A percentile compares a stretch with the other conserved stretches of the same genome.
Conservation (phyloP, 805 yeast genomes). For the Schwanniomyces vanrijiae region DNA sequence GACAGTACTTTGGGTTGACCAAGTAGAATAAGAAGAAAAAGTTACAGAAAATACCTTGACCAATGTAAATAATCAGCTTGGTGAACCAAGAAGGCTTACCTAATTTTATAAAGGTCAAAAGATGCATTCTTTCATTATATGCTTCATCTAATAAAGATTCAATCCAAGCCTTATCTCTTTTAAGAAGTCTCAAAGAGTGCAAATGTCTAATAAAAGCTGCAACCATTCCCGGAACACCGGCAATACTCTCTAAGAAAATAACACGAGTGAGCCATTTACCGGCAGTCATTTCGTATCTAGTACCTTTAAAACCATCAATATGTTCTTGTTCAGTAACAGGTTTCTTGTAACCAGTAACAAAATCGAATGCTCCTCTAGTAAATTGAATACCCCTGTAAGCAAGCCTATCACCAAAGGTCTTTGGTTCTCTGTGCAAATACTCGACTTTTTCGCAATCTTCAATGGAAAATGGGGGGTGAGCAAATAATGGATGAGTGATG, state of each 20-base stretch:
- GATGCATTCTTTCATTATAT: constrained; percentile 76
- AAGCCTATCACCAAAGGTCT: constrained; percentile 47
- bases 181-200: constrained; percentile 58
- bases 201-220: constrained; percentile 73
- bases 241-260: constrained; percentile 67
- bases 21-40: constrained; percentile 61
- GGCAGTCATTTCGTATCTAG: constrained; percentile 55
- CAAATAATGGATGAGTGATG: constrained; percentile 41
- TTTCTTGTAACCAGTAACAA: constrained; percentile 63
- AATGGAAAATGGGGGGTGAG: constrained; percentile 31
- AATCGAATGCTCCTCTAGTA: constrained; percentile 55
- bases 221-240: constrained; percentile 81
- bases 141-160: constrained; percentile 75
- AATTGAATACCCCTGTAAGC: constrained; percentile 48
- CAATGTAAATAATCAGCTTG: constrained; percentile 52
- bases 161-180: constrained; percentile 72
- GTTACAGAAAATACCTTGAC: constrained; percentile 73
- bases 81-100: constrained; percentile 64
- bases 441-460: constrained; percentile 38
- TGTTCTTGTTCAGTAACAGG: constrained; percentile 38
- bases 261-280: constrained; percentile 62
- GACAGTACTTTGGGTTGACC: constrained; percentile 62
- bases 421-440: constrained; percentile 53
- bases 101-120: constrained; percentile 64
- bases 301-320: constrained; percentile 30